Evolutionary conservation across 805 yeast species (phyloP), one percentile per base, ranked within the genome.

Genomic region (Metschnikowia kunwiensis): DNA sequence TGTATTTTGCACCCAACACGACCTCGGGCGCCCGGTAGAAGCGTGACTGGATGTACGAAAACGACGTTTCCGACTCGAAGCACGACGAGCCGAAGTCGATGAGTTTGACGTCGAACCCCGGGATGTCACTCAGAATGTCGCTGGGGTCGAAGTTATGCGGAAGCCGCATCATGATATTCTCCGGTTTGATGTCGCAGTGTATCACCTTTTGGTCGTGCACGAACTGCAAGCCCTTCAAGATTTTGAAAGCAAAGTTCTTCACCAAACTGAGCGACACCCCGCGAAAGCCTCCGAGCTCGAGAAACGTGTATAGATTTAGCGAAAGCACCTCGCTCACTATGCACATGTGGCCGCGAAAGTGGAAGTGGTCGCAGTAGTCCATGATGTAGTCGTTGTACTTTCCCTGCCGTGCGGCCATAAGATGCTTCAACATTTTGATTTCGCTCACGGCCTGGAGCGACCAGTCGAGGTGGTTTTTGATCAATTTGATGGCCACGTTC

Each of bases 121-220:
- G 57, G 5, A 74, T 65, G 7, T 68, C 61, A 1, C 56, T 40
- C n/a, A n/a, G n/a, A n/a, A n/a, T n/a, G 8, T 34, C 29, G 24
- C 35, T 23, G 19, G 27, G 24, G 24, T 43, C 27, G 24, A 31
- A 50, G 10, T 32, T 25, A 2, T 37, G 18, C 1, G 72, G 72
- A 10, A 66, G 42, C 32, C 56, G 54, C 4, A 83, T 58, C 80
- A 86, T 77, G 24, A 87, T 65, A 57, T 87, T 87, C 51, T 86
- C 95, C 0, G 95, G 96, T 53, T 87, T 87, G 38, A 87, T 63
- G 55, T 87, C 96, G 50, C 95, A 86, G 54, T 87, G 96, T 17
- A 87, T 77, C 5, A 87, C 72, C 9, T 70, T 64, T 18, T 67
- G 53, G 0, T 60, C 46, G 47, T 82, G 88, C 22, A 87, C 65